phyloP scores from a whole-genome alignment of 139 green algal genomes.

The Picochlorum sp. region DNA sequence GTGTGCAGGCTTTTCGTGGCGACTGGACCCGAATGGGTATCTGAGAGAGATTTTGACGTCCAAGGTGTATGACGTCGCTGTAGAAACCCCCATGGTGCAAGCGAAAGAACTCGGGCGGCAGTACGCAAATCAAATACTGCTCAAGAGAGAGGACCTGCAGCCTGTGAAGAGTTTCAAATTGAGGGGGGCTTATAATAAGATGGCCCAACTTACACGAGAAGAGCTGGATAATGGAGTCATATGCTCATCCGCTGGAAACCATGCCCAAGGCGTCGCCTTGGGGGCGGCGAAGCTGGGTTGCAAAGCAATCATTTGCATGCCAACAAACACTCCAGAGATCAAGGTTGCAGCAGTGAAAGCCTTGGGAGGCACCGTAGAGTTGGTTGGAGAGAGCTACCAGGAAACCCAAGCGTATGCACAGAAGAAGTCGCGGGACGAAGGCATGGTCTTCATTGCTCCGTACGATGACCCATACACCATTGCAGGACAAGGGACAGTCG shows the following conservation, averaged over 20 bases:
- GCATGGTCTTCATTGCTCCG: slow-evolving; percentile 72
- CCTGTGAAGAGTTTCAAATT: slow-evolving; percentile 95
- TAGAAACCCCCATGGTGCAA: slow-evolving; percentile 71
- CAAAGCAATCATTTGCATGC: slow-evolving; percentile 86
- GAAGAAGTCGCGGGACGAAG: slow-evolving; percentile 41
- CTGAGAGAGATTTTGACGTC: slow-evolving; percentile 81
- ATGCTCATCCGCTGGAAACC: slow-evolving; percentile 86
- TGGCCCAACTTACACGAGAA: slow-evolving; percentile 69
- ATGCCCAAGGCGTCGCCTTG: slow-evolving; percentile 90
- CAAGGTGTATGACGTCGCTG: slow-evolving; percentile 91
- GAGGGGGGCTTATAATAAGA: slow-evolving; percentile 86
- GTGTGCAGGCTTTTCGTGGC: slow-evolving; percentile 54
- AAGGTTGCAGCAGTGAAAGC: slow-evolving; percentile 68
- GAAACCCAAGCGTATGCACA: slow-evolving; percentile 66
- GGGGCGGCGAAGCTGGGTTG: slow-evolving; percentile 58
- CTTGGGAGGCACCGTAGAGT: slow-evolving; percentile 79
- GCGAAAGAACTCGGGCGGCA: slow-evolving; percentile 66
- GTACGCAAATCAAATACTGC: slow-evolving; percentile 48
- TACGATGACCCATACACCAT: slow-evolving; percentile 96
- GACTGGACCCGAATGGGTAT: slow-evolving; percentile 67
- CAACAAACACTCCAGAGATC: slow-evolving; percentile 72
- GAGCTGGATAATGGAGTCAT: slow-evolving; percentile 75
- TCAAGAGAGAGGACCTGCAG: slow-evolving; percentile 95
- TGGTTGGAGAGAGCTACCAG: slow-evolving; percentile 90
- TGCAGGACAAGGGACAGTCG: slow-evolving; percentile 90